Base-by-base conservation (phyloP, 345 rosid genomes). In the Hibiscus mutabilis region DNA sequence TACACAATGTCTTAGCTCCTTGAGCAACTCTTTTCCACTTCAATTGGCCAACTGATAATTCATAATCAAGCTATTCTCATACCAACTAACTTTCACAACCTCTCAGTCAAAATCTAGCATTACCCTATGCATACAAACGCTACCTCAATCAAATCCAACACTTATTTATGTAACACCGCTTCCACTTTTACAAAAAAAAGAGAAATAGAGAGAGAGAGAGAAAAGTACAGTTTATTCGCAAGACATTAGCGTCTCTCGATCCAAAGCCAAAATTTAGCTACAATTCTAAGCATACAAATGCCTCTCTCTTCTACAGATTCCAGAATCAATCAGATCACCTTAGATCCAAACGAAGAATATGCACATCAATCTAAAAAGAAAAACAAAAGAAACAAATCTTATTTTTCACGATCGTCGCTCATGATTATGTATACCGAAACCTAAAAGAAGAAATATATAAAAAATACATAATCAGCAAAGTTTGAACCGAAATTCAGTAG, bases 381-480 rank as follows among this genome's bases (percentile, higher is more conserved):
- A 31, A 3, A n/a, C 21, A 60, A 71, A 42, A n/a, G 13, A 65
- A 18, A 60, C 15, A 66, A 63, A 47, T 19, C 6, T 64, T 37
- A 37, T 18, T 10, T 33, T 47, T 71, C 40, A 67, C 40, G 77
- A 75, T 70, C 64, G 52, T 63, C 56, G 2, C 64, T 66, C 46
- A 73, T 58, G 57, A 73, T 69, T 47, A 69, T 21, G 37, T 24
- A 66, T 53, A 65, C 1, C 21, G 47, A 72, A 72, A 76, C 79
- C 78, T 68, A 67, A 60, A 60, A 67, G 6, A 72, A 21, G 1
- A 11, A 16, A 72, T 18, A 42, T 6, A 52, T 10, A 19, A 51
- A 70, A 25, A 71, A 16, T 44, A 37, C 59, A 40, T 42, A 53
- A 62, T 42, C 40, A 62, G 52, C 60, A 71, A 33, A 66, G 10